Percentiles rank a stretch among this genome's conserved stretches.
Evolutionary conservation across 2,329 filamentous ascomycete genomes (phyloP).

Genomic region (Albifimbria verrucaria): DNA sequence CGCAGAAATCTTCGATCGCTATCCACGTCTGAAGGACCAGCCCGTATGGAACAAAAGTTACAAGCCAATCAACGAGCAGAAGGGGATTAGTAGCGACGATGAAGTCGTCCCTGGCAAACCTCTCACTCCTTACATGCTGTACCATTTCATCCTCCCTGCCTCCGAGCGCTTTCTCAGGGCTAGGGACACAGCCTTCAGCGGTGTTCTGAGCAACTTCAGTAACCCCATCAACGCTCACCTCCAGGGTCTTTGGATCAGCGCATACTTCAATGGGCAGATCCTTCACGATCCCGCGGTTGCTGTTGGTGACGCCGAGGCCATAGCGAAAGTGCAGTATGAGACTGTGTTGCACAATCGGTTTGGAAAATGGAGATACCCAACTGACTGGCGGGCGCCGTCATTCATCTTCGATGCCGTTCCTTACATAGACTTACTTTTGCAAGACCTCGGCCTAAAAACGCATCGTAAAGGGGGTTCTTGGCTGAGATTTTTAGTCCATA

Average conservation of each 20-base stretch:
- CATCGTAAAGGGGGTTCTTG: not conserved
- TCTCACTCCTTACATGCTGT: constrained; percentile 38
- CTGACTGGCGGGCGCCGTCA: constrained; percentile 60
- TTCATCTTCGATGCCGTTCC: constrained; percentile 72
- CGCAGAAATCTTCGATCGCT: constrained; percentile 45
- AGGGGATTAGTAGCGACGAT: constrained; percentile 23
- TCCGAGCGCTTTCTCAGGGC: constrained; percentile 27
- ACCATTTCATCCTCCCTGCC: constrained; percentile 42
- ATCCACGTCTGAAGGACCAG: constrained; percentile 48
- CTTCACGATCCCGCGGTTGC: not conserved
- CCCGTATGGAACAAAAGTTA: constrained; percentile 42
- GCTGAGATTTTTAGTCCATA: not conserved
- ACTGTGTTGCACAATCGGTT: constrained; percentile 63
- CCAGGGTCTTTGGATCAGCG: constrained; percentile 57
- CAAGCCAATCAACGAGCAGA: constrained; percentile 34
- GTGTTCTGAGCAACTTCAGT: constrained; percentile 37
- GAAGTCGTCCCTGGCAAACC: not conserved
- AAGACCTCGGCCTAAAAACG: constrained; percentile 55
- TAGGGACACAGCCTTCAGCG: constrained; percentile 42
- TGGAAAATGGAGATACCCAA: constrained; percentile 63
- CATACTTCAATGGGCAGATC: constrained; percentile 47
- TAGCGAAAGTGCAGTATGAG: constrained; percentile 42
- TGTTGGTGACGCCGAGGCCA: constrained; percentile 18
- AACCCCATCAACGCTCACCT: constrained; percentile 36
- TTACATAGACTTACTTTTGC: constrained; percentile 64